Evolutionary conservation across 805 yeast genomes (phyloP), one percentile per base, ranked within the genome.

Genomic region (Starmerella potacharoeniae): DNA sequence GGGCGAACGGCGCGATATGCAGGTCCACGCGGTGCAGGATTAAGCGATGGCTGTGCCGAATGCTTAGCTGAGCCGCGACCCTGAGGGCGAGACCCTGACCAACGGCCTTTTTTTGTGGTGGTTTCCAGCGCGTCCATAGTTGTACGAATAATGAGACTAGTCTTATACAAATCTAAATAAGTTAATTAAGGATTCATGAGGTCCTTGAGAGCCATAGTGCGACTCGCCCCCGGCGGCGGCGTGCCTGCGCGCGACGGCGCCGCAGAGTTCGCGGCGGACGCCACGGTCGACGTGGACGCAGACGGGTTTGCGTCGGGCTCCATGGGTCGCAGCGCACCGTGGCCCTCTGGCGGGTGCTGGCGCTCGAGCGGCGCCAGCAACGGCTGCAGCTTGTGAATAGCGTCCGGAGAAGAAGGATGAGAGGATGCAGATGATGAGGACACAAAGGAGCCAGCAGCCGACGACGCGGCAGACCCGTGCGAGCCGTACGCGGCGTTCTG

Each of bases 211-310:
- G 59, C 55, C 41, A 60, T 57, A 2, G 59, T 58, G 46, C 53
- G 48, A 31, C 22, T 22, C 10, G 30, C 40, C 7, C 40, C 37
- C 9, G 46, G 11, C 11, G 51, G 50, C 28, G 60, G 58, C 33
- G 58, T 44, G 13, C 54, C 58, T 30, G 60, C 56, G n/a, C 62
- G 59, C 10, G 61, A 56, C n/a, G 62, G 53, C 0, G 60, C 55
- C 9, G 60, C 48, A 11, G 60, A 58, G 8, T 42, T 46, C 1
- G 43, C 36, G 8, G 51, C 52, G 1, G 56, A 46, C n/a, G 45
- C 14, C 3, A 48, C 55, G 8, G 46, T 17, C 34, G 60, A 44
- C 16, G 42, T 33, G 3, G 41, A 6, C 2, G 55, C 52, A 1
- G 52, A 44, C 11, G 60, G 60, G 30, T 53, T 57, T 2, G 47